Evolutionary conservation across 169 alveolate species (phyloP), one percentile per base, ranked within the genome.

Genomic region (Besnoitia besnoiti): DNA sequence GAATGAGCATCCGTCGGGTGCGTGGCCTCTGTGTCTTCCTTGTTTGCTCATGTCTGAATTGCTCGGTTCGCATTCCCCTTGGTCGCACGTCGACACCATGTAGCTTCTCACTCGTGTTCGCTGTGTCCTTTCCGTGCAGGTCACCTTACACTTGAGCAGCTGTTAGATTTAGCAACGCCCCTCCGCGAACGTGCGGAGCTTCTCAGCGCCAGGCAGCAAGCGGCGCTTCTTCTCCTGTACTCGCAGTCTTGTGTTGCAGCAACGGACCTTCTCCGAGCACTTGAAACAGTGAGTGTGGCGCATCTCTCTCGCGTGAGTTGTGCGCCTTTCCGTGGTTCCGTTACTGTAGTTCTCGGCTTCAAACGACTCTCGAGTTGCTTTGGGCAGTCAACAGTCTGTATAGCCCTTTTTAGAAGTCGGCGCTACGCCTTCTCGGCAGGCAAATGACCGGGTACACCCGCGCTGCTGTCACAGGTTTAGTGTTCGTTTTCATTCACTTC

Each of bases 141-240:
- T 0, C 90, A 85, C 35, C 19, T 85, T 79, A 85, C 76, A 3
- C 73, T 47, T 1, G 90, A 85, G 40, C 76, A 85, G 79, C 80
- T 85, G 76, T 47, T 85, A 7, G 67, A 24, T 40, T 80, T 85
- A 16, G 61, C 90, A 0, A 80, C 14, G 24, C 67, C 67, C 44
- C 79, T 85, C 14, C 90, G 35, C 47, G 62, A 46, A n/a, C 47
- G 37, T 1, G 49, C 59, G 39, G 90, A 51, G 44, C n/a, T 35
- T 8, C 76, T 85, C 80, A 46, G 67, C 50, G 50, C 42, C 35
- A 7, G 47, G 80, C 90, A 85, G 90, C 90, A 85, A 39, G 76
- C 67, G 55, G 76, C 61, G 40, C 90, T 85, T 21, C 79, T 85
- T 27, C 90, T 85, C 42, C 90, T 85, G 46, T 85, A 85, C 55